These are phyloP conservation scores for Microdochium paspali DNA, from an alignment of 2,329 filamentous ascomycete species.

Conservation along the genomic window DNA sequence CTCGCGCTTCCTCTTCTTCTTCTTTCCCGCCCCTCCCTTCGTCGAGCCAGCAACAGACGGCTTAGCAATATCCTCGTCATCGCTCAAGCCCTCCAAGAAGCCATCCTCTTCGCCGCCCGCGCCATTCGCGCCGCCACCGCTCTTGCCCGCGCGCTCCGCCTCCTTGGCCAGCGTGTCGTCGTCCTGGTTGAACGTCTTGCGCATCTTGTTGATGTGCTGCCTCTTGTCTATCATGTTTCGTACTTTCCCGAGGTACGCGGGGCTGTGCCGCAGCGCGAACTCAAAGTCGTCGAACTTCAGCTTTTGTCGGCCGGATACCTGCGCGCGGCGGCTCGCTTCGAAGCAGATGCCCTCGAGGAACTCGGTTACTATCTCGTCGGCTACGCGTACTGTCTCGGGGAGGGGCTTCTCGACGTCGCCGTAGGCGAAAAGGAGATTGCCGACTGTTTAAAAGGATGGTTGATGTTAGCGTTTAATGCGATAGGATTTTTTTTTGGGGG, in stretches of 20 bases:
- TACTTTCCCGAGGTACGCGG: slow-evolving; percentile 77
- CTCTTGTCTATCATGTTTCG: slow-evolving; percentile 85
- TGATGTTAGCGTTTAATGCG: no score
- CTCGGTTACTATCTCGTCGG: slow-evolving; percentile 94
- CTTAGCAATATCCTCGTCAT: slow-evolving; percentile 17
- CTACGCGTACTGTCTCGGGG: slow-evolving; percentile 71
- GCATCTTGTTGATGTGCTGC: slow-evolving; percentile 71
- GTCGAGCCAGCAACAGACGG: slow-evolving; percentile 9
- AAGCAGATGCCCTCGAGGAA: slow-evolving; percentile 93
- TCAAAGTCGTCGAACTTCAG: slow-evolving; percentile 98
- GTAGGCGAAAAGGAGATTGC: slow-evolving; percentile 67
- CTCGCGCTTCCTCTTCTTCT: slow-evolving; percentile 11
- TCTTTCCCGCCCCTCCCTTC: slow-evolving; percentile 13
- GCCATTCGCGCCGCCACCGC: slow-evolving; percentile 6
- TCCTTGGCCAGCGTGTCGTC: slow-evolving; percentile 43
- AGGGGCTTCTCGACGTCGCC: slow-evolving; percentile 73
- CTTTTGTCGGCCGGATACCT: slow-evolving; percentile 84
- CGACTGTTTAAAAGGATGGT: slow-evolving; percentile 37
- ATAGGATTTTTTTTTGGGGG: background rate
- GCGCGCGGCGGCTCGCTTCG: slow-evolving; percentile 75
- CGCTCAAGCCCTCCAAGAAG: slow-evolving; percentile 24
- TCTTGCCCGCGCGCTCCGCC: slow-evolving; percentile 7
- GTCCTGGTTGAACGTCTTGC: slow-evolving; percentile 65
- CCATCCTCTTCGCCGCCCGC: slow-evolving; percentile 17
- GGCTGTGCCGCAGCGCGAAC: slow-evolving; percentile 81